Percentiles rank a stretch among this genome's conserved stretches.
Conservation (phyloP, 1,284 basidiomycete species). For the Taiwanofungus camphoratus region DNA sequence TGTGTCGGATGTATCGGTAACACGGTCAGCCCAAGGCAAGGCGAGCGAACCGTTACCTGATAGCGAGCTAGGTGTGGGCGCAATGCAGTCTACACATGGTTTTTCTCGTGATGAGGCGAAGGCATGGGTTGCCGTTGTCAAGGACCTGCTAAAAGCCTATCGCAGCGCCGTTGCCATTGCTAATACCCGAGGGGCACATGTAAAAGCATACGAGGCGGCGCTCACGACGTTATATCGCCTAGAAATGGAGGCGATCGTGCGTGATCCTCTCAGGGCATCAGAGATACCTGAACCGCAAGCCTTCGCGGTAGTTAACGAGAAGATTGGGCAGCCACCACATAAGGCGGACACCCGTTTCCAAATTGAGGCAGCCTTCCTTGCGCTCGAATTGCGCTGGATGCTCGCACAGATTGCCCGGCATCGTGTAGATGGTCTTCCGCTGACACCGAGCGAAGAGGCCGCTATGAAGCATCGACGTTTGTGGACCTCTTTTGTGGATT, state of each 20-base stretch:
- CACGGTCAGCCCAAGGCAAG: constrained; percentile 11
- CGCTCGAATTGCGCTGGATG: constrained; percentile 39
- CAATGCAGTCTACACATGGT: constrained; percentile 35
- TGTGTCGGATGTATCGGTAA: constrained; percentile 9
- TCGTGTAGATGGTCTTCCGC: constrained; percentile 14
- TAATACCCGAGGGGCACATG: constrained; percentile 41
- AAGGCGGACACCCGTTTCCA: constrained; percentile 46
- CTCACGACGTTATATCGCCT: constrained; percentile 41
- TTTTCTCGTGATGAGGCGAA: constrained; percentile 26
- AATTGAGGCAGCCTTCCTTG: constrained; percentile 47
- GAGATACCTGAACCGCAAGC: constrained; percentile 38
- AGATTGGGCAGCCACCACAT: constrained; percentile 49
- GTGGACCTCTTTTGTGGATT: constrained; percentile 36
- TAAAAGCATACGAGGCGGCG: constrained; percentile 47
- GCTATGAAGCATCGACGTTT: constrained; percentile 15
- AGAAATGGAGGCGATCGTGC: constrained; percentile 36
- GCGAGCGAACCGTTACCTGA: constrained; percentile 16
- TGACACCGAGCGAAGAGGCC: constrained; percentile 21
- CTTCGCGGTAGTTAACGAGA: constrained; percentile 39
- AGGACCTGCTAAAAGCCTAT: constrained; percentile 33
- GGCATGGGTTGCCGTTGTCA: constrained; percentile 33
- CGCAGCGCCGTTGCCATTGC: constrained; percentile 31
- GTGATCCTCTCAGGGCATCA: constrained; percentile 32
- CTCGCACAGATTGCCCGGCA: constrained; percentile 31
- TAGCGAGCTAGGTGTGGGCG: constrained; percentile 32